Conservation (phyloP, 805 yeast genomes). For the Zygosaccharomyces siamensis region DNA sequence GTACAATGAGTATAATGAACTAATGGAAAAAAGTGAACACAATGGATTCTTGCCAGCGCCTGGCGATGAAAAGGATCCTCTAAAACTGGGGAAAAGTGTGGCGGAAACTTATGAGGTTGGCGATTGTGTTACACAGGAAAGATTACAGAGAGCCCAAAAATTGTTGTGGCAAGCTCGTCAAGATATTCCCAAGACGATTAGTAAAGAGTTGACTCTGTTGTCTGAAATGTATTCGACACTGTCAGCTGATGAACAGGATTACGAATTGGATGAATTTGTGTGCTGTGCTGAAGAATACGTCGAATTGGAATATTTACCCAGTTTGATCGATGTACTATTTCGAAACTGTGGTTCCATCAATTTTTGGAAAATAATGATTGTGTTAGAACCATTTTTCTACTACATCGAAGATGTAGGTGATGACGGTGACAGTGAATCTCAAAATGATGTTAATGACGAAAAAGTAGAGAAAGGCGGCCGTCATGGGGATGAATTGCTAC, state of each 20-base stretch:
- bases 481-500: slow-evolving; percentile 10
- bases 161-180: slow-evolving; percentile 33
- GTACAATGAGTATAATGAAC: slow-evolving; percentile 35
- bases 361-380: slow-evolving; percentile 36
- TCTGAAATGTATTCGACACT: slow-evolving; percentile 36
- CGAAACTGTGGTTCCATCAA: slow-evolving; percentile 27
- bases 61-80: not conserved
- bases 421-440: slow-evolving; percentile 18
- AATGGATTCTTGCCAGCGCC: slow-evolving; percentile 30
- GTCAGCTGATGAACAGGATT: slow-evolving; percentile 37
- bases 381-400: slow-evolving; percentile 35
- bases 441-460: slow-evolving; percentile 10
- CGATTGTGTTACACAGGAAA: slow-evolving; percentile 22
- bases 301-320: slow-evolving; percentile 34
- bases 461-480: slow-evolving; percentile 7
- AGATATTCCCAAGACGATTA: slow-evolving; percentile 35
- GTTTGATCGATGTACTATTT: slow-evolving; percentile 31
- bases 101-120: slow-evolving; percentile 1
- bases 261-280: slow-evolving; percentile 35
- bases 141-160: slow-evolving; percentile 32
- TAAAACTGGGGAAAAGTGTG: not conserved
- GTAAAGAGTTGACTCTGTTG: slow-evolving; percentile 32
- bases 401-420: slow-evolving; percentile 35
- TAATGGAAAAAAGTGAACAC: slow-evolving; percentile 35
- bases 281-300: slow-evolving; percentile 37